Evolutionary conservation across 805 yeast genomes (phyloP).

Genomic region (Naumovozyma castellii): DNA sequence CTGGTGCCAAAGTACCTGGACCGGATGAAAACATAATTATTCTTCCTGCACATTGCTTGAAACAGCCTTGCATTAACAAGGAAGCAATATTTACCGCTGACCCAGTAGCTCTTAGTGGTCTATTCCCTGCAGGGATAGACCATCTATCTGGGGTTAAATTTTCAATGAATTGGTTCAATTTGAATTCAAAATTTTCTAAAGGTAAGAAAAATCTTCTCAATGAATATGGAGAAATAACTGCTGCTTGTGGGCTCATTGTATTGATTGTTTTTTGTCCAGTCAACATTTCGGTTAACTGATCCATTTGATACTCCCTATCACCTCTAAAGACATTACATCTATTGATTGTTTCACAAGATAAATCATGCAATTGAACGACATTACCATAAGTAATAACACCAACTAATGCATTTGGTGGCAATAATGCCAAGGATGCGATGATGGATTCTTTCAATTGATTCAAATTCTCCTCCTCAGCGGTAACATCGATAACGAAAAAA

Average conservation of each 20-base stretch:
- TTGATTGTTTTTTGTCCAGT: slow-evolving; percentile 43
- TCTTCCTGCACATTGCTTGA: slow-evolving; percentile 80
- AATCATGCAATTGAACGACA: slow-evolving; percentile 82
- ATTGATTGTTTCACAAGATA: slow-evolving; percentile 56
- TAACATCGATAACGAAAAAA: slow-evolving; percentile 75
- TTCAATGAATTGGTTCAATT: slow-evolving; percentile 70
- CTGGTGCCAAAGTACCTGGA: slow-evolving; percentile 91
- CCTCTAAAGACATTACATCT: slow-evolving; percentile 83
- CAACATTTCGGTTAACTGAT: slow-evolving; percentile 52
- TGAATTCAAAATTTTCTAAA: slow-evolving; percentile 70
- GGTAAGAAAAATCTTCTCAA: slow-evolving; percentile 63
- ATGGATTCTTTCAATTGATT: slow-evolving; percentile 75
- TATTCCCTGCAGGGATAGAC: slow-evolving; percentile 74
- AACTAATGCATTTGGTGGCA: slow-evolving; percentile 84
- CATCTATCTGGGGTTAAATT: slow-evolving; percentile 74
- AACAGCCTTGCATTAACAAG: slow-evolving; percentile 69
- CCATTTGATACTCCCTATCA: slow-evolving; percentile 62
- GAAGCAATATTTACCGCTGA: slow-evolving; percentile 83
- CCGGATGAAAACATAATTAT: slow-evolving; percentile 88
- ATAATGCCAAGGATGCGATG: slow-evolving; percentile 59
- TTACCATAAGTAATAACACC: slow-evolving; percentile 83
- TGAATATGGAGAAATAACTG: slow-evolving; percentile 32
- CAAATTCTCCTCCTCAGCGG: slow-evolving; percentile 83
- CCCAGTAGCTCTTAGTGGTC: slow-evolving; percentile 89
- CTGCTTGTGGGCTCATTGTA: slow-evolving; percentile 20